phyloP scores from a whole-genome alignment of 306 rosid genomes.

The Cucurbita moschata region DNA sequence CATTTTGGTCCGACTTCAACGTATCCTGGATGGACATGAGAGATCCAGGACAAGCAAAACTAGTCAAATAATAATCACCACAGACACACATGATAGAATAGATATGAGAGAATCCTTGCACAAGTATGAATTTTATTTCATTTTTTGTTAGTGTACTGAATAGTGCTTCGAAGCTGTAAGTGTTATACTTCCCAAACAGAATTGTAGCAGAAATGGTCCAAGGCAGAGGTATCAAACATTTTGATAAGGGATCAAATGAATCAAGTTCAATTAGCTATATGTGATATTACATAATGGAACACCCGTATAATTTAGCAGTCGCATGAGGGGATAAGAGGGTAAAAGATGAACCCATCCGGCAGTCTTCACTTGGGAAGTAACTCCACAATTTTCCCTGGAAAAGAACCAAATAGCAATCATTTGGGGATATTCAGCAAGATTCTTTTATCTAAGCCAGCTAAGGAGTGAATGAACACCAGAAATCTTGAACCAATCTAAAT shows the following conservation, averaged over 20 bases:
- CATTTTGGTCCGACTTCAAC: not conserved
- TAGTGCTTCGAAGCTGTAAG: not conserved
- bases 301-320: not conserved
- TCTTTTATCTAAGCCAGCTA: not conserved
- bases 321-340: not conserved
- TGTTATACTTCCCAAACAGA: constrained; percentile 4
- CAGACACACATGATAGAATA: not conserved
- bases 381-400: constrained; percentile 1
- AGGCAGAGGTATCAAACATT: not conserved
- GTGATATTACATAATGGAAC: constrained; percentile 5
- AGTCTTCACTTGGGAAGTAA: not conserved
- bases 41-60: no score
- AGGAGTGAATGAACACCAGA: not conserved
- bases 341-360: not conserved
- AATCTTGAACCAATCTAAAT: not conserved
- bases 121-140: not conserved
- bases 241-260: not conserved
- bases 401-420: not conserved
- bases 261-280: not conserved
- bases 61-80: not conserved
- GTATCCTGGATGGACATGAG: no score
- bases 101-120: not conserved
- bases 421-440: not conserved
- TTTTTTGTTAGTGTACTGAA: constrained; percentile 2
- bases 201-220: not conserved